A percentile compares a stretch with the other conserved stretches of the same genome.
phyloP scores from a whole-genome alignment of 495 filamentous ascomycete species.

The Aspergillus campestris region DNA sequence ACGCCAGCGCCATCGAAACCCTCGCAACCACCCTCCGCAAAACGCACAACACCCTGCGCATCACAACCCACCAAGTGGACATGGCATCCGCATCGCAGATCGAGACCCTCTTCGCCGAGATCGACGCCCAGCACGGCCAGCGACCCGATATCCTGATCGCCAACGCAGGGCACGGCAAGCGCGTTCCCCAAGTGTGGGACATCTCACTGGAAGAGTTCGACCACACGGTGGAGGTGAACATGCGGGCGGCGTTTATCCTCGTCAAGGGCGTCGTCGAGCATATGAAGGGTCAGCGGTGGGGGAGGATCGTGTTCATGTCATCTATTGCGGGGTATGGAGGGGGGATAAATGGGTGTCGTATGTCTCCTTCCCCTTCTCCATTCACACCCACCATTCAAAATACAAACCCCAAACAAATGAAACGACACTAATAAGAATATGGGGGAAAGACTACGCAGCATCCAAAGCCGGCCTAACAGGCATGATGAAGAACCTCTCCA shows the following conservation, averaged over 20 bases:
- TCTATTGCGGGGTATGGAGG: slow-evolving; percentile 59
- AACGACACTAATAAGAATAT: not conserved
- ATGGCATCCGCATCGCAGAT: slow-evolving; percentile 44
- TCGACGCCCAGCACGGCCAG: slow-evolving; percentile 43
- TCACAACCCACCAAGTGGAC: slow-evolving; percentile 51
- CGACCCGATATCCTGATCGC: slow-evolving; percentile 56
- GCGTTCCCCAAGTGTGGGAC: slow-evolving; percentile 42
- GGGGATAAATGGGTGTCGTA: slow-evolving; percentile 58
- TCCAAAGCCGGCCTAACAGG: slow-evolving; percentile 56
- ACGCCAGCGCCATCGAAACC: slow-evolving; percentile 34
- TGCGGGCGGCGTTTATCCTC: slow-evolving; percentile 57
- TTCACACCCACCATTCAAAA: not conserved
- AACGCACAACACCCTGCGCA: slow-evolving; percentile 27
- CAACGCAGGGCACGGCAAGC: slow-evolving; percentile 48
- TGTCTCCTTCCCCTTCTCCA: slow-evolving; percentile 7
- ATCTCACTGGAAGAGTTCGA: slow-evolving; percentile 57
- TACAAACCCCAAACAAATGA: no score
- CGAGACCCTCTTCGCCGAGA: slow-evolving; percentile 41
- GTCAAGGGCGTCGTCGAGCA: slow-evolving; percentile 55
- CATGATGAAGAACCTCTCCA: slow-evolving; percentile 59
- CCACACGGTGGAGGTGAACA: slow-evolving; percentile 55
- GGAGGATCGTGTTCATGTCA: slow-evolving; percentile 59
- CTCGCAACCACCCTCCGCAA: slow-evolving; percentile 34
- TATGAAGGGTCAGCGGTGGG: slow-evolving; percentile 57
- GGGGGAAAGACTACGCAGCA: slow-evolving; percentile 50